phyloP scores from a whole-genome alignment of 345 rosid genomes.

The Aurinia saxatilis region DNA sequence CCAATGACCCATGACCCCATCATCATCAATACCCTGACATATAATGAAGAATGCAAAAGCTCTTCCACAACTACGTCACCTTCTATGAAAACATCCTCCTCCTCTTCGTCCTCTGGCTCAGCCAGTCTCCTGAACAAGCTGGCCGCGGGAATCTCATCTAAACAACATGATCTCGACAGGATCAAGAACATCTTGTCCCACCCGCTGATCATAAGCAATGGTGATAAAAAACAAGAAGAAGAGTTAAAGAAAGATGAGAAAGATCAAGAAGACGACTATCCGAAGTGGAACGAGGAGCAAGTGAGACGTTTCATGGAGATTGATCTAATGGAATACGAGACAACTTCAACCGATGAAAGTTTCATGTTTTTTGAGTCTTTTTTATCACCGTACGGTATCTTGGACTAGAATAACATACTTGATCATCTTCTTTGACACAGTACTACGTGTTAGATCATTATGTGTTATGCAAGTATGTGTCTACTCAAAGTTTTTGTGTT shows the following conservation, averaged over 20 bases:
- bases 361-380: no score
- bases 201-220: no score
- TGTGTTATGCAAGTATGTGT: no score
- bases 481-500: no score
- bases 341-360: background rate
- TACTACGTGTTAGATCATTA: no score
- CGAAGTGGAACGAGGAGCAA: background rate
- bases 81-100: background rate
- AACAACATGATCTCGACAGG: conserved; percentile 10
- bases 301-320: background rate
- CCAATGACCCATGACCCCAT: conserved; percentile 9
- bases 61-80: background rate
- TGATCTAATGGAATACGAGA: background rate
- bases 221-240: no score
- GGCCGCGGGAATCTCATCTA: conserved; percentile 16
- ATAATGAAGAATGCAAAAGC: background rate
- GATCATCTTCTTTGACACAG: no score
- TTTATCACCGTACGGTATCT: no score
- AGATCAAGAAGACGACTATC: no score
- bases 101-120: background rate
- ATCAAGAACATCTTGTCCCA: conserved; percentile 11
- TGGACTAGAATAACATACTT: no score
- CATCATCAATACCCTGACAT: background rate
- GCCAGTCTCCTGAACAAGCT: conserved; percentile 21
- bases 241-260: no score